A percentile compares a stretch with the other conserved stretches of the same genome.
Evolutionary conservation across 202 grass and related monocot species (phyloP).

Genomic region (Sporobolus alterniflorus): DNA sequence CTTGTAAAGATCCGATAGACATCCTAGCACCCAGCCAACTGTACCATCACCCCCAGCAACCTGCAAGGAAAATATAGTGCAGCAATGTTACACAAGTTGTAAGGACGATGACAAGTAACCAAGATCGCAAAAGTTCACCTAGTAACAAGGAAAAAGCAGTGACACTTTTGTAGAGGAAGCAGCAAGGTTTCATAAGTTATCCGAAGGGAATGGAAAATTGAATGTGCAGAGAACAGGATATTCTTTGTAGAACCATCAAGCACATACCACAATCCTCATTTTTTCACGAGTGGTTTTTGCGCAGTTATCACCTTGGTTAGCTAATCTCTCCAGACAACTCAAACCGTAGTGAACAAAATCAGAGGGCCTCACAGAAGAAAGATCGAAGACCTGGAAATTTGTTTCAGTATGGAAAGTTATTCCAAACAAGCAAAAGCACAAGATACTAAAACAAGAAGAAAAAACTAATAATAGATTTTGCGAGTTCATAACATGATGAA

Average conservation of each 20-base stretch:
- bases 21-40: slow-evolving; percentile 96
- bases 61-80: slow-evolving; percentile 58
- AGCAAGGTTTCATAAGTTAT: neutral
- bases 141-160: neutral
- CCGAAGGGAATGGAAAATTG: neutral
- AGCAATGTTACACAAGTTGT: slow-evolving; percentile 27
- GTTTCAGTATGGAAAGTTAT: slow-evolving; percentile 21
- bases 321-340: slow-evolving; percentile 86
- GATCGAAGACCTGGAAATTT: slow-evolving; percentile 88
- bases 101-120: neutral
- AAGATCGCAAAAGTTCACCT: neutral
- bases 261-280: slow-evolving; percentile 89
- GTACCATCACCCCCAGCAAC: slow-evolving; percentile 98
- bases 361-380: slow-evolving; percentile 78
- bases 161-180: neutral
- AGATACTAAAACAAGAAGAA: neutral
- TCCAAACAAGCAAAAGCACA: slow-evolving; percentile 6
- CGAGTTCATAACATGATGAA: slow-evolving; percentile 10
- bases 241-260: neutral
- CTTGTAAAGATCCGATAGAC: slow-evolving; percentile 81
- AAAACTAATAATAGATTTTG: neutral
- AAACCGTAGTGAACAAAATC: slow-evolving; percentile 91
- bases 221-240: neutral
- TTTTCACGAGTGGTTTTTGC: slow-evolving; percentile 69
- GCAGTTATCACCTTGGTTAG: slow-evolving; percentile 66